Evolutionary conservation across 495 filamentous ascomycete species (phyloP), one percentile per base, ranked within the genome.

Genomic region (Massariosphaeria phaeospora): DNA sequence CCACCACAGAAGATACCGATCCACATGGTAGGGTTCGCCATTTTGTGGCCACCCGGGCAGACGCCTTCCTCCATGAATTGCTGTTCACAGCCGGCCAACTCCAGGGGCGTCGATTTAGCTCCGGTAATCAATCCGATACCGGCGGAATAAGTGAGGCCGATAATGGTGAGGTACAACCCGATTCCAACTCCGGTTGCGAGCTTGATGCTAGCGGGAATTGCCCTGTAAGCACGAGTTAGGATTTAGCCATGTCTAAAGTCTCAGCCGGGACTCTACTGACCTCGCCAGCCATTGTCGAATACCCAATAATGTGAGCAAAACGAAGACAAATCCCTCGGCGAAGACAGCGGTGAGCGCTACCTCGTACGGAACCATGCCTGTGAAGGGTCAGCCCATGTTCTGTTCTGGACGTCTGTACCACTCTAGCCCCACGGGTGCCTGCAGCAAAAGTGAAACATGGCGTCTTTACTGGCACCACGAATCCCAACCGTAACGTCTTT

Each of bases 101-200:
- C 77, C 18, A 89, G 63, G 11, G 87, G 85, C 0, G 80, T 80
- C 2, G 72, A 62, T 2, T 49, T 68, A 20, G 69, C 74, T 29
- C 85, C 86, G 6, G 79, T 80, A 24, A 89, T 72, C 25, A 84
- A 73, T 15, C 87, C 87, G 62, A 91, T 87, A 51, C 87, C 87
- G 58, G 88, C 85, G 56, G 78, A 79, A 57, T 89, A 90, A 1
- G 83, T 88, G 41, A 91, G 69, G 1, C 87, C 87, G 59, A 91
- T 91, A 47, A 91, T 69, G 2, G 86, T 86, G 30, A 91, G 75
- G 64, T 90, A 90, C 11, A 91, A 70, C 3, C 87, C 87, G 45
- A 91, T 91, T 38, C 87, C 87, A 9, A 84, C 84, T 41, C 86
- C 86, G 23, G 84, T 86, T n/a, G 86, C 86, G 34, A 90, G 80